These are phyloP conservation scores for Grammothele lineata DNA, from an alignment of 768 basidiomycete genomes.

Conservation along the genomic window DNA sequence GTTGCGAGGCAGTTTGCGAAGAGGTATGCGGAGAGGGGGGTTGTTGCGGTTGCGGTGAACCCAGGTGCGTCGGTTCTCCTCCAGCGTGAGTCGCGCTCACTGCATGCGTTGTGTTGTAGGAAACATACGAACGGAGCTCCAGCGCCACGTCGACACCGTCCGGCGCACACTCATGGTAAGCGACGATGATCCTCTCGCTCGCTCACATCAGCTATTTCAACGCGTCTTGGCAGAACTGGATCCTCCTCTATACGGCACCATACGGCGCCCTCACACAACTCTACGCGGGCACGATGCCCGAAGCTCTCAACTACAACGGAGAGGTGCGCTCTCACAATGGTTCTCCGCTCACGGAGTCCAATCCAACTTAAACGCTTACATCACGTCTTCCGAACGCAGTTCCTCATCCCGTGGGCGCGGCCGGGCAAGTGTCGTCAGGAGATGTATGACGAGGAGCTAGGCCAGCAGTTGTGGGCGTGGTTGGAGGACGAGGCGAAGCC, in stretches of 20 bases:
- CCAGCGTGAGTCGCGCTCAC: neutral
- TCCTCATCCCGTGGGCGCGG: conserved; percentile 23
- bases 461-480: conserved; percentile 19
- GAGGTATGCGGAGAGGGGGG: conserved; percentile 40
- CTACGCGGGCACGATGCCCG: conserved; percentile 34
- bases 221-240: conserved; percentile 1
- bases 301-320: conserved; percentile 36
- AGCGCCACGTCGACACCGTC: conserved; percentile 7
- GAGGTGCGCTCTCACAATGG: conserved; percentile 28
- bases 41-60: conserved; percentile 41
- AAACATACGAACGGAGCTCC: conserved; percentile 17
- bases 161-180: neutral
- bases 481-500: conserved; percentile 19
- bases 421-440: conserved; percentile 17
- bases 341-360: neutral
- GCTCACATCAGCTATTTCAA: too few relatives aligned
- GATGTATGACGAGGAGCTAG: conserved; percentile 18
- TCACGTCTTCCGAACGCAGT: conserved; percentile 7
- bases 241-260: conserved; percentile 25
- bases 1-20: conserved; percentile 43
- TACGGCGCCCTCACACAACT: conserved; percentile 29
- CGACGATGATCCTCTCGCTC: conserved; percentile 6
- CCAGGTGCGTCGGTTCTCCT: conserved; percentile 32
- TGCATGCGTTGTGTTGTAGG: conserved; percentile 4
- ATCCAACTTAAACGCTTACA: neutral